Base-by-base conservation (phyloP, 2,329 filamentous ascomycete species). In the Fusarium torulosum region DNA sequence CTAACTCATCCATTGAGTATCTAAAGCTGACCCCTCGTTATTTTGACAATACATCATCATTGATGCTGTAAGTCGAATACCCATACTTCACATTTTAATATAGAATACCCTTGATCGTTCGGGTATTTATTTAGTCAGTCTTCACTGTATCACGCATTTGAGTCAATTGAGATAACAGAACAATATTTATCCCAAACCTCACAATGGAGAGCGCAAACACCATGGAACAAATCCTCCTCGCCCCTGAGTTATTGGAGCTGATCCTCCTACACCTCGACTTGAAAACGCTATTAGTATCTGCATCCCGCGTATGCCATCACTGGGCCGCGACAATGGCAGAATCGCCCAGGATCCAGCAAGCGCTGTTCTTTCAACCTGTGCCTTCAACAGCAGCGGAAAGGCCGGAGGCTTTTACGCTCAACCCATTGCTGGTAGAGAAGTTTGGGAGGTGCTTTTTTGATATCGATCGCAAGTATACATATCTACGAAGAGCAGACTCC, bases 231-330 rank as follows among this genome's bases (percentile, higher is more conserved):
- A 63, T 58, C 20, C 29, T 58, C 29, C 27, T 19, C 11, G 13
- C 52, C n/a, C 65, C 72, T 8, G 75, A 76, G 59, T 53, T 76
- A 6, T 56, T 75, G 25, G 75, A 76, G 43, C 63, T 66, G 31
- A 72, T 76, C 29, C 51, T 76, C 20, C 35, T 68, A 15, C 62
- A 69, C 10, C 54, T 74, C 7, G 73, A 76, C 59, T 70, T 73
- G 61, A 58, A 59, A 14, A 74, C 72, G 6, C 67, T 76, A 4
- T 71, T 76, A 11, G 59, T 70, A 8, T 72, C 72, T 8, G 71
- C 61, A 21, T 55, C 56, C 7, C 72, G 73, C 2, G 72, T 76
- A 20, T 70, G 66, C 42, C 71, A 49, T 21, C 31, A 45, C 25
- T 76, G 75, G 74, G 41, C 63, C 6, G 37, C 43, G 41, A 43